Evolutionary conservation across 2,329 filamentous ascomycete species (phyloP).

Genomic region (Dactylonectria estremocensis): DNA sequence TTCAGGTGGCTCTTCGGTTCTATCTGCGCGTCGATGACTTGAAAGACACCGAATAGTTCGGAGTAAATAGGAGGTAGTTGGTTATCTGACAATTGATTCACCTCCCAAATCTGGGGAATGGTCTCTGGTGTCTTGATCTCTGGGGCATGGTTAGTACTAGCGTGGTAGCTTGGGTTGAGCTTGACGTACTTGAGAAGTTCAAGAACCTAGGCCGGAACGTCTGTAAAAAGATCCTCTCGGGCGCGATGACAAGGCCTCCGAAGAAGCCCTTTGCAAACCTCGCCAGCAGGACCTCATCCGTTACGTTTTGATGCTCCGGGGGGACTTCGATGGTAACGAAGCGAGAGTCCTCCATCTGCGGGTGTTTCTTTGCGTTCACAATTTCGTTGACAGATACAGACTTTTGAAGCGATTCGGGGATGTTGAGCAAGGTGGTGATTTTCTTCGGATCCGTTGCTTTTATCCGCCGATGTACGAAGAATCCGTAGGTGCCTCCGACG

Average conservation of each 20-base stretch:
- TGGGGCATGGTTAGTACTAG: constrained; percentile 7
- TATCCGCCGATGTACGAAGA: constrained; percentile 34
- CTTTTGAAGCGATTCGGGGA: constrained; percentile 44
- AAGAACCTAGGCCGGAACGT: constrained; percentile 30
- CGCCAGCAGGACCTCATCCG: constrained; percentile 49
- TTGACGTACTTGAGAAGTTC: constrained; percentile 35
- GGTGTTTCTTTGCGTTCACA: constrained; percentile 46
- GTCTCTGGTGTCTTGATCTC: constrained; percentile 15
- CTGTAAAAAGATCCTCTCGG: constrained; percentile 42
- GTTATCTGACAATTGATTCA: constrained; percentile 35
- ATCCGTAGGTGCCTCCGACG: constrained; percentile 36
- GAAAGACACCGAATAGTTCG: constrained; percentile 48
- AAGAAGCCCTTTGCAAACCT: constrained; percentile 51
- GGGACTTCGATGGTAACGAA: constrained; percentile 45
- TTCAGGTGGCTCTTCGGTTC: not conserved
- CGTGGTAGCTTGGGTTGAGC: fast-evolving
- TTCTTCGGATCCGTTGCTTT: constrained; percentile 24
- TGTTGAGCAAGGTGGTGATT: constrained; percentile 34
- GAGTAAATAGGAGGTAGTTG: constrained; percentile 39
- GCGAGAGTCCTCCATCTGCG: constrained; percentile 40
- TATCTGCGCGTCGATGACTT: constrained; percentile 40
- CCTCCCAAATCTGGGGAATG: constrained; percentile 37
- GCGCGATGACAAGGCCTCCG: constrained; percentile 49
- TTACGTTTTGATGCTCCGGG: constrained; percentile 18
- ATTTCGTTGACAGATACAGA: constrained; percentile 44